Percentiles rank a stretch among this genome's conserved stretches.
Evolutionary conservation across 352 stramenopile species (phyloP).

Genomic region (Globisporangium polare): DNA sequence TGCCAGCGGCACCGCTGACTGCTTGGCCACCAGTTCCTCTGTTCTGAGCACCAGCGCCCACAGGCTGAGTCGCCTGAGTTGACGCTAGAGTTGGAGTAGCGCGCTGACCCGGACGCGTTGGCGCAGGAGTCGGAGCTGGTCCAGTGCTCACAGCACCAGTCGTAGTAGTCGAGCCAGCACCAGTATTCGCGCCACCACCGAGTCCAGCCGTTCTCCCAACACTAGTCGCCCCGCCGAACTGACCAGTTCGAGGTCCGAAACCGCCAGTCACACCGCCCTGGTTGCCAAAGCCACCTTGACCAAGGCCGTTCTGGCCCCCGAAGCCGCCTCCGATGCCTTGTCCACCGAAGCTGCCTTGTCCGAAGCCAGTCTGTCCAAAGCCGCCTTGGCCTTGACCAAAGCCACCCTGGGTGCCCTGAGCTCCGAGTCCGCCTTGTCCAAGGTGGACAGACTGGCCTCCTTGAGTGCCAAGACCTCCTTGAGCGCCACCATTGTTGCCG

Average conservation of each 20-base stretch:
- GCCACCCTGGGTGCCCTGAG: background rate
- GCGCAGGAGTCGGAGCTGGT: conserved; percentile 2
- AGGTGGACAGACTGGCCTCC: too few species aligned
- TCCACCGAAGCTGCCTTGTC: background rate
- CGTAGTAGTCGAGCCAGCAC: background rate
- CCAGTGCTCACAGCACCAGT: background rate
- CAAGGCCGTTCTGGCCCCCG: background rate
- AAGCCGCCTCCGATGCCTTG: background rate
- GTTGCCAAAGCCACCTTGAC: too few species aligned
- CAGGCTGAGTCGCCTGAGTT: background rate
- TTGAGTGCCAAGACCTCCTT: background rate
- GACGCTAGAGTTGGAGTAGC: background rate
- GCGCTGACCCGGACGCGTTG: conserved; percentile 5
- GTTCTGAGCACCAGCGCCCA: background rate
- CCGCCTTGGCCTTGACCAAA: background rate
- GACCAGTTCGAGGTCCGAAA: too few species aligned
- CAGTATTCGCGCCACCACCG: background rate
- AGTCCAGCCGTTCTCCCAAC: background rate
- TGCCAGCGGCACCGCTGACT: background rate
- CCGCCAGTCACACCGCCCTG: too few species aligned
- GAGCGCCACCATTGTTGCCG: background rate
- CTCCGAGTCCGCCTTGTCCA: too few species aligned
- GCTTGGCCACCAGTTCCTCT: background rate
- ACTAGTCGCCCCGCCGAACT: background rate
- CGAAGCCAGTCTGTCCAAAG: background rate